phyloP scores from a whole-genome alignment of 495 filamentous ascomycete genomes.

The Penicillium longicatenatum region DNA sequence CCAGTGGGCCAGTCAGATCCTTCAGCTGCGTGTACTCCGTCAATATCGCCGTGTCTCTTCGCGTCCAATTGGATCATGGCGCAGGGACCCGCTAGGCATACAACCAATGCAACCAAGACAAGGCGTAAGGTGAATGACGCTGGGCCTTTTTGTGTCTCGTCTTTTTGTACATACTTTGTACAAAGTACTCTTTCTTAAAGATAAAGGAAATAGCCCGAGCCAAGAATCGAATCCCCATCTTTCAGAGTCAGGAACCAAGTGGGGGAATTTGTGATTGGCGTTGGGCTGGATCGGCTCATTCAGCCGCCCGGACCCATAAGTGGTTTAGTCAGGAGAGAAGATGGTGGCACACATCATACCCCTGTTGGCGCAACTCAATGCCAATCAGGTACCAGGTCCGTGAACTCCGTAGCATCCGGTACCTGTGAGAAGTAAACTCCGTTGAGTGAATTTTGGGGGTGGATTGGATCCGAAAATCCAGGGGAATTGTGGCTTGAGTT shows the following conservation, averaged over 20 bases:
- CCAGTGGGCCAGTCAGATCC: not conserved
- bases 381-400: not conserved
- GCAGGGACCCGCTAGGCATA: not conserved
- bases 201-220: too few relatives aligned
- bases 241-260: not conserved
- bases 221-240: not conserved
- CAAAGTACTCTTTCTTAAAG: not conserved
- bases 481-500: slow-evolving; percentile 4
- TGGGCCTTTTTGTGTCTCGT: not conserved
- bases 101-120: not conserved
- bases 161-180: too few relatives aligned
- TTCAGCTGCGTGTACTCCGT: not conserved
- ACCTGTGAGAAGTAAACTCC: slow-evolving; percentile 3
- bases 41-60: not conserved
- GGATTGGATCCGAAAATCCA: not conserved
- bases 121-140: not conserved
- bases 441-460: not conserved
- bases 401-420: slow-evolving; percentile 3
- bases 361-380: slow-evolving; percentile 9
- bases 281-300: slow-evolving; percentile 6
- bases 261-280: not conserved
- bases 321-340: slow-evolving; percentile 6
- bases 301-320: slow-evolving; percentile 4
- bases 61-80: not conserved
- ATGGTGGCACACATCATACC: slow-evolving; percentile 2